Conservation (phyloP, 371 early-diverging fungal genomes). For the Mucor plumbeus region DNA sequence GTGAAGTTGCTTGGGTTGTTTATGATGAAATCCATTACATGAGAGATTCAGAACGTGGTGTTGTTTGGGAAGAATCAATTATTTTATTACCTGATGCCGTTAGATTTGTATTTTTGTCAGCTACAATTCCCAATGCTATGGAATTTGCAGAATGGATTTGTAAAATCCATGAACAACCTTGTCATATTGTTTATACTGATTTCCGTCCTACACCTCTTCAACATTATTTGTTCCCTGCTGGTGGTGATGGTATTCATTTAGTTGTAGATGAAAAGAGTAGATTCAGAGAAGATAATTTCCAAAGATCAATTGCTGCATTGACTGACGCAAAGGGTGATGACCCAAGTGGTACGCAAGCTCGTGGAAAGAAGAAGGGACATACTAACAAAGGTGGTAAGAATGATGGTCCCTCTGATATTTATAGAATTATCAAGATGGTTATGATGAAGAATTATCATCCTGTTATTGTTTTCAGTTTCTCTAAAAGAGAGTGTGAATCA, state of each 20-base stretch:
- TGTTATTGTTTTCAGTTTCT: slow-evolving; percentile 99
- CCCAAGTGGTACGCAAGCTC: slow-evolving; percentile 45
- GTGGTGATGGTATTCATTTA: slow-evolving; percentile 93
- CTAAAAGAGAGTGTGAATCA: slow-evolving; percentile 96
- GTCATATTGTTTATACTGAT: slow-evolving; percentile 99
- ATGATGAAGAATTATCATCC: slow-evolving; percentile 95
- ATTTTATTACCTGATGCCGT: slow-evolving; percentile 96
- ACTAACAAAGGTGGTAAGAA: slow-evolving; percentile 62
- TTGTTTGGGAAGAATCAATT: slow-evolving; percentile 99
- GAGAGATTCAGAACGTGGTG: slow-evolving; percentile 97
- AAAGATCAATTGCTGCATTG: slow-evolving; percentile 82
- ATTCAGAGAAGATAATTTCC: slow-evolving; percentile 96
- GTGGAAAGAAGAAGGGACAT: slow-evolving; percentile 39
- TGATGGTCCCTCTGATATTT: slow-evolving; percentile 81
- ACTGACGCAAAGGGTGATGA: slow-evolving; percentile 68
- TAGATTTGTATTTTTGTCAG: slow-evolving; percentile 97
- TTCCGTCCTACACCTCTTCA: slow-evolving; percentile 99
- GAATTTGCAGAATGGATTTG: slow-evolving; percentile 99
- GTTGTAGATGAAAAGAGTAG: slow-evolving; percentile 96
- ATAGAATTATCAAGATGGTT: slow-evolving; percentile 95
- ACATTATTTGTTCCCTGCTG: slow-evolving; percentile 95
- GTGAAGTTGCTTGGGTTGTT: slow-evolving; percentile 99
- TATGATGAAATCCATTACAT: slow-evolving; percentile 99
- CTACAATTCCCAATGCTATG: slow-evolving; percentile 99
- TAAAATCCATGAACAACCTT: slow-evolving; percentile 94